Percentiles rank a stretch among this genome's conserved stretches.
phyloP scores from a whole-genome alignment of 2,329 filamentous ascomycete species.

The Pseudocercospora cruenta region DNA sequence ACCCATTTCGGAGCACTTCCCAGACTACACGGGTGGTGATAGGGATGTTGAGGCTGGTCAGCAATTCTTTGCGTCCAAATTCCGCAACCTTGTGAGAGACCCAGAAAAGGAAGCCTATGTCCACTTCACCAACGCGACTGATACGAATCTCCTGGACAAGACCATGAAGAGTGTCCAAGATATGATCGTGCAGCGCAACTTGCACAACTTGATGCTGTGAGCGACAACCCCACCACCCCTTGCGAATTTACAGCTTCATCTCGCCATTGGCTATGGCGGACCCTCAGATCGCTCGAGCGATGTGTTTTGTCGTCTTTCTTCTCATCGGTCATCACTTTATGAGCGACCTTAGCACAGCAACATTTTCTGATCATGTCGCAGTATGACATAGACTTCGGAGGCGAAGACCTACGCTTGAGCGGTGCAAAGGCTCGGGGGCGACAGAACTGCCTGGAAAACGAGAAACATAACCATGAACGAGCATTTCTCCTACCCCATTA shows the following conservation, averaged over 20 bases:
- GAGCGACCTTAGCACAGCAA: neutral
- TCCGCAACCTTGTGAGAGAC: slow-evolving; percentile 54
- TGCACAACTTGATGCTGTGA: slow-evolving; percentile 54
- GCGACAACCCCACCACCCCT: slow-evolving; percentile 14
- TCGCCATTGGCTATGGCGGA: neutral
- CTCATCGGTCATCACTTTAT: neutral
- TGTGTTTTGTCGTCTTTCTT: slow-evolving; percentile 1
- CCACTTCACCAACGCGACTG: slow-evolving; percentile 57
- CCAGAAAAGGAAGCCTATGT: slow-evolving; percentile 57
- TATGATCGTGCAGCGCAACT: slow-evolving; percentile 58
- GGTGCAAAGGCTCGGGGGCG: neutral
- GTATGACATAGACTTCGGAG: slow-evolving; percentile 1
- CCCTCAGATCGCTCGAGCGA: neutral
- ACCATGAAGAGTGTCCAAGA: slow-evolving; percentile 57
- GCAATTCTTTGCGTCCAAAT: slow-evolving; percentile 56
- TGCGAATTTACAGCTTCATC: slow-evolving; percentile 13
- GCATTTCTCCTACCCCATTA: slow-evolving; percentile 4
- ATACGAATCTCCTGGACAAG: slow-evolving; percentile 55
- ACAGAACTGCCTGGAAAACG: slow-evolving; percentile 2
- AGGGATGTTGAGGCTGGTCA: slow-evolving; percentile 53
- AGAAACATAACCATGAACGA: neutral
- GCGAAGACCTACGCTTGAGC: neutral
- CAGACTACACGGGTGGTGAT: slow-evolving; percentile 50
- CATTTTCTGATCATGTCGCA: slow-evolving; percentile 7
- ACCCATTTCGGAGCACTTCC: slow-evolving; percentile 54